phyloP scores from a whole-genome alignment of 768 basidiomycete genomes.

The Panaeolus cyanescens region DNA sequence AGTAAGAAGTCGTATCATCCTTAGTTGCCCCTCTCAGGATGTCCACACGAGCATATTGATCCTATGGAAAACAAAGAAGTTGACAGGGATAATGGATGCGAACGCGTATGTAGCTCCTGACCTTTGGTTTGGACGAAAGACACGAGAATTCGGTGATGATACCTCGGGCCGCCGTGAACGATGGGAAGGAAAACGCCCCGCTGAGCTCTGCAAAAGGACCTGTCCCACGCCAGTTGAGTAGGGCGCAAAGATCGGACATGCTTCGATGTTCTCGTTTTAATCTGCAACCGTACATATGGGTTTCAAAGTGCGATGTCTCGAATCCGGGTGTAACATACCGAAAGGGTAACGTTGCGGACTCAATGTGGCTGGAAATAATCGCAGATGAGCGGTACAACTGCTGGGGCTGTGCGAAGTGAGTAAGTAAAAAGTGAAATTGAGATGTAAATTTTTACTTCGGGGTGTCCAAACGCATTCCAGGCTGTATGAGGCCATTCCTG shows the following conservation, averaged over 20 bases:
- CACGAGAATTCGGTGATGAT: neutral
- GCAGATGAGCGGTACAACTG: slow-evolving; percentile 56
- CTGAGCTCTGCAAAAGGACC: slow-evolving; percentile 57
- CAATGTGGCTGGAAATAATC: slow-evolving; percentile 58
- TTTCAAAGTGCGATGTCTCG: slow-evolving; percentile 4
- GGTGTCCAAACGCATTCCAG: slow-evolving; percentile 16
- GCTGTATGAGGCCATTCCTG: slow-evolving; percentile 38
- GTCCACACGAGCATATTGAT: slow-evolving; percentile 45
- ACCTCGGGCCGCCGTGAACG: slow-evolving; percentile 15
- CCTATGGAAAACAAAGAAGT: neutral
- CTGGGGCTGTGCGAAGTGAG: slow-evolving; percentile 7
- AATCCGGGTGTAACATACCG: slow-evolving; percentile 39
- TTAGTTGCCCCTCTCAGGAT: slow-evolving; percentile 63
- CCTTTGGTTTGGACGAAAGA: neutral
- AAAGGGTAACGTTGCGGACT: slow-evolving; percentile 58
- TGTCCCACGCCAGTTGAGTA: slow-evolving; percentile 54
- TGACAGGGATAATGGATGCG: slow-evolving; percentile 2
- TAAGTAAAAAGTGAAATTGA: slow-evolving; percentile 10
- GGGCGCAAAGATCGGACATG: slow-evolving; percentile 44
- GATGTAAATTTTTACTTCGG: slow-evolving; percentile 7
- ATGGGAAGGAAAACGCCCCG: slow-evolving; percentile 51
- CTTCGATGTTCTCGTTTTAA: slow-evolving; percentile 30
- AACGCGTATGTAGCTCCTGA: neutral
- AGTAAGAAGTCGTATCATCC: slow-evolving; percentile 34
- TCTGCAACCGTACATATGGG: slow-evolving; percentile 23